phyloP scores from a whole-genome alignment of 805 yeast species.

The Starmerella stellata region DNA sequence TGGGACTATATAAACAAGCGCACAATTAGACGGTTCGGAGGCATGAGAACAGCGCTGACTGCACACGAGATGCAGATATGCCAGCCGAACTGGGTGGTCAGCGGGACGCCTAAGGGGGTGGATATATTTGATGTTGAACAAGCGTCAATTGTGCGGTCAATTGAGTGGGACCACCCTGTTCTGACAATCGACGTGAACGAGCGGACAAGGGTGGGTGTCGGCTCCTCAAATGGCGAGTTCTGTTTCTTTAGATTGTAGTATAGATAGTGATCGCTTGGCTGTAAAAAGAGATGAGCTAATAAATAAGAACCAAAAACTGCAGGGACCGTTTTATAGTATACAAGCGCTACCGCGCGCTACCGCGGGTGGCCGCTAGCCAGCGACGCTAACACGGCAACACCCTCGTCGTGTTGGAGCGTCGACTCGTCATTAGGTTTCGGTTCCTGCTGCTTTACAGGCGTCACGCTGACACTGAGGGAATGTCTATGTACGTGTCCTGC shows the following conservation, averaged over 20 bases:
- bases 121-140: neutral
- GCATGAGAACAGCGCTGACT: neutral
- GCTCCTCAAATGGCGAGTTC: neutral
- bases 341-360: neutral
- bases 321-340: no score
- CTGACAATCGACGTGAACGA: neutral
- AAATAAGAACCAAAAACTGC: no score
- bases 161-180: neutral
- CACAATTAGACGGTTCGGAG: neutral
- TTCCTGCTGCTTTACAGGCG: no score
- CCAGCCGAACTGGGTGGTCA: neutral
- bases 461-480: neutral
- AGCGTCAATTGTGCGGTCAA: neutral
- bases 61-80: neutral
- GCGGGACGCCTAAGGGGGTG: neutral
- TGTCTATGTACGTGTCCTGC: conserved; percentile 1
- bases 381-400: conserved; percentile 16
- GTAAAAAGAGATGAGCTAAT: no score
- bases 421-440: neutral
- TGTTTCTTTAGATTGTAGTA: neutral
- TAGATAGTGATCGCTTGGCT: neutral
- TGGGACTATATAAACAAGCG: neutral
- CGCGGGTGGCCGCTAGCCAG: conserved; percentile 15
- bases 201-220: neutral
- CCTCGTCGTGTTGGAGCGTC: conserved; percentile 13